Conservation (phyloP, 2,329 filamentous ascomycete species). For the Emericellopsis atlantica region DNA sequence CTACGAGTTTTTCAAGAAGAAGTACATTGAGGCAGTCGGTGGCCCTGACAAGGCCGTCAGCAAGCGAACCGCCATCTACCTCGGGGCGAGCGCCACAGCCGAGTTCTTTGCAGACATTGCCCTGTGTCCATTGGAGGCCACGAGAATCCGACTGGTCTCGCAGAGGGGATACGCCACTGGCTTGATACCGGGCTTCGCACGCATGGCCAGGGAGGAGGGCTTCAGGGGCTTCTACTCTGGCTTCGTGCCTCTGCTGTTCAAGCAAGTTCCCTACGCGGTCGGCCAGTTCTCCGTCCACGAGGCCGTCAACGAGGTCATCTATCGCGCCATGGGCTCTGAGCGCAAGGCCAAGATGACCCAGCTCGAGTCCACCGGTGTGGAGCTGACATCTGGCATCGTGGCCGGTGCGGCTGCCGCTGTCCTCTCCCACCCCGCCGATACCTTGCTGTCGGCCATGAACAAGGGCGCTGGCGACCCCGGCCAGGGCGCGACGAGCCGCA, state of each 20-base stretch:
- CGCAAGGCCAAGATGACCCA: constrained; percentile 56
- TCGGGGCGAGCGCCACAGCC: constrained; percentile 55
- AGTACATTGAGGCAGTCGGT: constrained; percentile 59
- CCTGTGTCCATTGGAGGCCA: constrained; percentile 85
- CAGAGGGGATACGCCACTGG: constrained; percentile 67
- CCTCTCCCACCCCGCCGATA: constrained; percentile 80
- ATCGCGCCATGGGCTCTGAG: constrained; percentile 50
- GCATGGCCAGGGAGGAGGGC: constrained; percentile 66
- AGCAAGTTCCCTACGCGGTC: constrained; percentile 88
- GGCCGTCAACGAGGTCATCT: constrained; percentile 70
- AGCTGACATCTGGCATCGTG: constrained; percentile 74
- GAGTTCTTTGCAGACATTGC: constrained; percentile 68
- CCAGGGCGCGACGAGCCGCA: constrained; percentile 34
- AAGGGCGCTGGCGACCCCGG: constrained; percentile 36
- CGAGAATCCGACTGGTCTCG: constrained; percentile 64
- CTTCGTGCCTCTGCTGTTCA: constrained; percentile 76
- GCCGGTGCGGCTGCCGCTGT: constrained; percentile 83
- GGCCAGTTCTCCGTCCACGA: constrained; percentile 92
- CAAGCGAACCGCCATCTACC: constrained; percentile 50
- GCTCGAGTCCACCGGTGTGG: constrained; percentile 66
- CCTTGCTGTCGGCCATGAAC: constrained; percentile 41
- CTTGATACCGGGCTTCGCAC: constrained; percentile 57
- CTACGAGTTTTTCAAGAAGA: constrained; percentile 91
- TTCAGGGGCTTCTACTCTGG: constrained; percentile 79
- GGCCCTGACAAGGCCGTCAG: constrained; percentile 29